Evolutionary conservation across 192 early-diverging fungal species (phyloP), one percentile per base, ranked within the genome.

Genomic region (Backusella westeae): DNA sequence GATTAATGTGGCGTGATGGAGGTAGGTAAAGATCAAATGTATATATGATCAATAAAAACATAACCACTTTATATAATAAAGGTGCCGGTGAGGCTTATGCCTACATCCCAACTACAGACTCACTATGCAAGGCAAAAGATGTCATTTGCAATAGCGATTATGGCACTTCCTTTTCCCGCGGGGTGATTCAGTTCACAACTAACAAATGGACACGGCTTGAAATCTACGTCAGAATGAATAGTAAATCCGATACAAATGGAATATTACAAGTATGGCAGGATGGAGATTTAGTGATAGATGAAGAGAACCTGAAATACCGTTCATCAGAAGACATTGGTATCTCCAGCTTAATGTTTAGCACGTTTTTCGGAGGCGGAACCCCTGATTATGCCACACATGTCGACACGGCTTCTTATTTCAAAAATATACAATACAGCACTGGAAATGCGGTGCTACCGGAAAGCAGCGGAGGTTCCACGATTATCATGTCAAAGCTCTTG

Each of bases 321-420:
- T 44, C 82, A 6, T 82, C 73, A 29, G 80, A 84, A 2, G 81
- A 81, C 67, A 77, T 88, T 49, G 83, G 80, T 1, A 77, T 86
- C 29, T 78, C 84, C 32, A 82, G 80, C 12, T 34, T 86, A 23
- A 80, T 85, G 77, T 88, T 88, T 63, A 86, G 84, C 3, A 84
- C 87, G 4, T 88, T 88, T 78, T 88, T 86, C 78, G 87, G 87
- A 67, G 87, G 87, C 15, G 77, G 78, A 12, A 73, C 76, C 19
- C 29, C 80, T 6, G 42, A 68, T 1, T 88, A 82, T 70, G 85
- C 85, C 1, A 76, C 83, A 1, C 80, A 82, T 14, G 34, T 70
- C 0, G 79, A 82, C 46, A 85, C 82, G 0, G 32, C 79, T 12
- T 81, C 82, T 4, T 86, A 81, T 38, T 88, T 88, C 53, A 85